phyloP scores from a whole-genome alignment of 768 basidiomycete genomes.

The Hypholoma fasciculare region DNA sequence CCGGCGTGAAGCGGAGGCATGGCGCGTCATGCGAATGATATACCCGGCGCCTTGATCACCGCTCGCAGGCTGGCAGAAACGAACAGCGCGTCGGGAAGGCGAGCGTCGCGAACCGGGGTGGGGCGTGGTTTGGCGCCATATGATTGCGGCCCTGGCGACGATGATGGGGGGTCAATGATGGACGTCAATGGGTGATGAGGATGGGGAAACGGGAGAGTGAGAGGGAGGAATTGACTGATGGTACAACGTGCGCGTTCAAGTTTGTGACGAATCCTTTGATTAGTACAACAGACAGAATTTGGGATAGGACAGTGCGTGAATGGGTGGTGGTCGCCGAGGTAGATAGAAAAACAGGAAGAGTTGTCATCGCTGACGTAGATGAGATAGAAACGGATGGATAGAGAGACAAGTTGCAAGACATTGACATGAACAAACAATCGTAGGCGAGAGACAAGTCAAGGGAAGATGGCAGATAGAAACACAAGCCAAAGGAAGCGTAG shows the following conservation, averaged over 20 bases:
- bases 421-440: background rate
- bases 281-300: conserved; percentile 37
- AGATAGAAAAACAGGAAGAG: background rate
- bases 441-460: background rate
- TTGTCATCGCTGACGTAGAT: background rate
- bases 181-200: conserved; percentile 7
- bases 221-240: conserved; percentile 31
- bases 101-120: background rate
- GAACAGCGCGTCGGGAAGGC: background rate
- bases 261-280: conserved; percentile 33
- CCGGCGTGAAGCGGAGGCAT: too few relatives aligned
- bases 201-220: background rate
- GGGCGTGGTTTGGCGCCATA: too few relatives aligned
- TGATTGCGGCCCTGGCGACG: background rate
- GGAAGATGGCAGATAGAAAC: background rate
- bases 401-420: background rate
- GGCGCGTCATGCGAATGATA: too few relatives aligned
- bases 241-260: conserved; percentile 40
- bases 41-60: too few relatives aligned
- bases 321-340: background rate
- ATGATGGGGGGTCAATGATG: conserved; percentile 2
- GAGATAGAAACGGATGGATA: background rate
- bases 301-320: background rate
- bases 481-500: background rate
- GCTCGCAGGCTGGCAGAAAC: background rate